phyloP scores from a whole-genome alignment of 176 grass and related monocot species.

The Poa annua region DNA sequence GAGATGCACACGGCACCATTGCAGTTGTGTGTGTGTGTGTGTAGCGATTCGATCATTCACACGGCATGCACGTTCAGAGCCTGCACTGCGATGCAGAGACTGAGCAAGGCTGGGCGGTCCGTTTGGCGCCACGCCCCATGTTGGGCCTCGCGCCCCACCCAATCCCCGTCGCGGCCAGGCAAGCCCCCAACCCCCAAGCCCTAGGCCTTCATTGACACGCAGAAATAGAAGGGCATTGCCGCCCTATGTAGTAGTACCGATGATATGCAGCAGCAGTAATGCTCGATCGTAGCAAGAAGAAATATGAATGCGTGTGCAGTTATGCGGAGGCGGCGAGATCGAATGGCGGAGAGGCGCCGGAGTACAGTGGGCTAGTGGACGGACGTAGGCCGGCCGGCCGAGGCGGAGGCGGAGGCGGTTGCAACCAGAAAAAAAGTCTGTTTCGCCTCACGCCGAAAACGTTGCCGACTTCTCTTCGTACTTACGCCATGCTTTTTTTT shows the following conservation, averaged over 20 bases:
- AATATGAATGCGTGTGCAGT: background rate
- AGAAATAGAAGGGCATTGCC: background rate
- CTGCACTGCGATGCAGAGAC: background rate
- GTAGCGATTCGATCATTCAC: background rate
- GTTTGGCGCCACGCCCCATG: constrained; percentile 18
- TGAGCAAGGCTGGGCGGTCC: background rate
- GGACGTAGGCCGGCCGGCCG: background rate
- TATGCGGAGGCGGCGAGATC: background rate
- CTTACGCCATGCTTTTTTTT: too few species aligned
- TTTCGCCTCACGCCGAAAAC: background rate
- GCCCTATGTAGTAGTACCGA: too few species aligned
- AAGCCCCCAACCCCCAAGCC: background rate
- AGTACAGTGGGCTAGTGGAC: background rate
- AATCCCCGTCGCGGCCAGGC: background rate
- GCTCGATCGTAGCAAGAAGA: background rate
- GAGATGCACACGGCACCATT: background rate
- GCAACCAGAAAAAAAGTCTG: background rate
- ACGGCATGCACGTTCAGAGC: background rate
- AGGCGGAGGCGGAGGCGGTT: background rate
- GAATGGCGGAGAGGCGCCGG: background rate
- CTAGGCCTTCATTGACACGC: background rate
- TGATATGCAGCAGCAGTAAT: background rate
- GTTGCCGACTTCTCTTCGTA: background rate
- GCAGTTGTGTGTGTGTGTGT: background rate
- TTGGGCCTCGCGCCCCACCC: background rate